phyloP scores from a whole-genome alignment of 139 green algal species.

The Haematococcus sp. region DNA sequence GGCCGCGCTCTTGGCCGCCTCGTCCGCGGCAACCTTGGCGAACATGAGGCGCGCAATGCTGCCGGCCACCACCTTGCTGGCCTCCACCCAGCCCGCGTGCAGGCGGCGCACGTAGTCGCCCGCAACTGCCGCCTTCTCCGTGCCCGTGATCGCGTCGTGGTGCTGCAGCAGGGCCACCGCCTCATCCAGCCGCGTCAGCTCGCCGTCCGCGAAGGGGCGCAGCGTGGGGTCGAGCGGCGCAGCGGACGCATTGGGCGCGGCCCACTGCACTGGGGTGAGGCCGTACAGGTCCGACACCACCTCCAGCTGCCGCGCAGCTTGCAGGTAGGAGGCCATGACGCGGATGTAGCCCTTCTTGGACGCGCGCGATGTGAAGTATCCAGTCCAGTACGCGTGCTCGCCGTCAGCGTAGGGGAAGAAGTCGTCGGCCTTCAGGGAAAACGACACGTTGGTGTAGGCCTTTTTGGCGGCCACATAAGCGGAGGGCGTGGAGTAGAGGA shows the following conservation, averaged over 20 bases:
- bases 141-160: constrained; percentile 86
- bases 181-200: constrained; percentile 47
- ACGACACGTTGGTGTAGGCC: constrained; percentile 36
- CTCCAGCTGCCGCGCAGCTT: constrained; percentile 74
- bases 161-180: constrained; percentile 75
- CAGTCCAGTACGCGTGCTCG: constrained; percentile 83
- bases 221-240: not conserved
- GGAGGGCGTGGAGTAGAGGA: constrained; percentile 83
- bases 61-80: constrained; percentile 22
- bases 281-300: constrained; percentile 13
- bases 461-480: constrained; percentile 75
- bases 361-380: constrained; percentile 78
- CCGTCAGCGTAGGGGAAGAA: constrained; percentile 91
- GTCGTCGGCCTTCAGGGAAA: constrained; percentile 78
- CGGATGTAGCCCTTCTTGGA: constrained; percentile 73
- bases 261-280: not conserved
- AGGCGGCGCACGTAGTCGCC: constrained; percentile 79
- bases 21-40: not conserved
- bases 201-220: no score
- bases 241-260: not conserved
- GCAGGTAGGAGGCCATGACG: constrained; percentile 52
- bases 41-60: constrained; percentile 25
- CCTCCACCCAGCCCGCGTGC: constrained; percentile 23
- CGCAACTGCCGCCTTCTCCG: constrained; percentile 81
- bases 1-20: not conserved